phyloP scores from a whole-genome alignment of 179 eudicot species.

The Nepenthes alata region DNA sequence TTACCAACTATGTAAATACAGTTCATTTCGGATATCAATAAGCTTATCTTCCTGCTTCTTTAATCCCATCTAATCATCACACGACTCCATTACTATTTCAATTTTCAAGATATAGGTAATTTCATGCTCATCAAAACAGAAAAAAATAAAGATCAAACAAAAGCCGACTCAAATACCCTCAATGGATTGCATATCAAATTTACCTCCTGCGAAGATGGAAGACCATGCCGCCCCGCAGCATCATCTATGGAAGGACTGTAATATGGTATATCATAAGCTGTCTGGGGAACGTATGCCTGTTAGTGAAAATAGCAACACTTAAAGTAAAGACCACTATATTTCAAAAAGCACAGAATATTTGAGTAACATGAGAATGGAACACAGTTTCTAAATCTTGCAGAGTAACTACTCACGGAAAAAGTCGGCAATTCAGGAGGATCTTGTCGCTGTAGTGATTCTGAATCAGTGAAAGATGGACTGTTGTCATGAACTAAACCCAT shows the following conservation, averaged over 20 bases:
- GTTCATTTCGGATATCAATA: too few species aligned
- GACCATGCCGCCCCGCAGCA: constrained; percentile 41
- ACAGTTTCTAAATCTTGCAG: neutral
- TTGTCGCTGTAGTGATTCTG: constrained; percentile 50
- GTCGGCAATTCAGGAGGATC: constrained; percentile 45
- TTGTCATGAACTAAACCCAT: constrained; percentile 34
- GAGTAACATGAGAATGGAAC: neutral
- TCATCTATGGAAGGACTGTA: constrained; percentile 64
- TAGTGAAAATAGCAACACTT: constrained; percentile 3
- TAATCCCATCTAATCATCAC: neutral
- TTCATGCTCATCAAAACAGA: neutral
- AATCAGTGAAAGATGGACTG: constrained; percentile 33
- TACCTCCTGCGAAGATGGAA: constrained; percentile 74
- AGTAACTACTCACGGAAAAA: constrained; percentile 45
- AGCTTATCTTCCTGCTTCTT: too few species aligned
- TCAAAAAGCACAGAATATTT: neutral
- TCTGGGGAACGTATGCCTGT: constrained; percentile 74
- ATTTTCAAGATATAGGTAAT: neutral
- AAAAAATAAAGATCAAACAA: too few species aligned
- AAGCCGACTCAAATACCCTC: neutral
- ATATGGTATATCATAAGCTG: constrained; percentile 61
- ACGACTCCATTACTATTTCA: neutral
- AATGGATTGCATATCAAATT: neutral
- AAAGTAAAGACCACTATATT: constrained; percentile 1
- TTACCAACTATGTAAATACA: too few species aligned